A percentile compares a stretch with the other conserved stretches of the same genome.
Conservation (phyloP, 2,329 filamentous ascomycete genomes). For the Pestalotiopsis sp. region DNA sequence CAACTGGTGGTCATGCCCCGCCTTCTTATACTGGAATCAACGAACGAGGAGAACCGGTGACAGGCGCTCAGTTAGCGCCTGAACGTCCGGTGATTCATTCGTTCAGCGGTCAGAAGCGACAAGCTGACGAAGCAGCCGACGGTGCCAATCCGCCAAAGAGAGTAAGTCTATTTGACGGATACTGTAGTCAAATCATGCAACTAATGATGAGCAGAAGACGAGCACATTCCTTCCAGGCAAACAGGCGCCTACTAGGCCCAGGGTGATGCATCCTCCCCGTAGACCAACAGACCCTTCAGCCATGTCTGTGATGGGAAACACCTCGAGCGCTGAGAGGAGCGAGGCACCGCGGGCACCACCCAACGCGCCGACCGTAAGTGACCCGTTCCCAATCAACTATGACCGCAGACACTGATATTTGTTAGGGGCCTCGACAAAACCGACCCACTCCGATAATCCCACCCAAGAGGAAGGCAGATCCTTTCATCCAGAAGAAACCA, state of each 20-base stretch:
- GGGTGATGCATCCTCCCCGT: conserved; percentile 26
- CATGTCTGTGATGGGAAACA: conserved; percentile 29
- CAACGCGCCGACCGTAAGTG: conserved; percentile 24
- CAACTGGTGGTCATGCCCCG: conserved; percentile 9
- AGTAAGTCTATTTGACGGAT: conserved; percentile 19
- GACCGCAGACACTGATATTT: neutral
- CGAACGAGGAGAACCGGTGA: conserved; percentile 29
- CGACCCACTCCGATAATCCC: conserved; percentile 14
- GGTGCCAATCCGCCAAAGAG: conserved; percentile 26
- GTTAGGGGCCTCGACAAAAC: neutral
- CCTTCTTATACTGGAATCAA: conserved; percentile 23
- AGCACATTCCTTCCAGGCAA: conserved; percentile 19
- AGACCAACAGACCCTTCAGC: conserved; percentile 30
- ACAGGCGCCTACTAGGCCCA: conserved; percentile 24
- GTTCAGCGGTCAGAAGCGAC: conserved; percentile 27
- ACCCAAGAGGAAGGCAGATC: conserved; percentile 15
- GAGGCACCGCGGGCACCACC: conserved; percentile 13
- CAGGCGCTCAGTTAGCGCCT: conserved; percentile 18
- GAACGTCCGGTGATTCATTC: conserved; percentile 32
- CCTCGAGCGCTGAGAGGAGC: conserved; percentile 10
- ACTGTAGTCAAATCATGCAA: neutral
- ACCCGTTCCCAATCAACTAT: conserved; percentile 12
- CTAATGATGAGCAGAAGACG: conserved; percentile 18
- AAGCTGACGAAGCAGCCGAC: conserved; percentile 21
- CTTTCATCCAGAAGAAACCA: conserved; percentile 19